A percentile compares a stretch with the other conserved stretches of the same genome.
phyloP scores from a whole-genome alignment of 2,329 filamentous ascomycete genomes.

The Penicillium digitatum region DNA sequence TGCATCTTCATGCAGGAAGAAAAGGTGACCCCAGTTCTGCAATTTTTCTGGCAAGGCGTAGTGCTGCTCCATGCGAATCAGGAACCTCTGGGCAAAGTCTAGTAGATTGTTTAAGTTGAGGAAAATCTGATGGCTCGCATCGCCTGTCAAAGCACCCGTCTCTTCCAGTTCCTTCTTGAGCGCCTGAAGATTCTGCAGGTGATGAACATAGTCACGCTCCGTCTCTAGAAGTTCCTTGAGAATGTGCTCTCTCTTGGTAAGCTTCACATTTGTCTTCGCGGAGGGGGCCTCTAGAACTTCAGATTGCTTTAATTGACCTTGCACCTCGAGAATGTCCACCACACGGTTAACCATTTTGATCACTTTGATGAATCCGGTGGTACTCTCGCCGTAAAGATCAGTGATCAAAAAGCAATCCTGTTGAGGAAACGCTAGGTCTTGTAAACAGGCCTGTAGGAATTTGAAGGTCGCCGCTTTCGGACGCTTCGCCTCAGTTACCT shows the following conservation, averaged over 20 bases:
- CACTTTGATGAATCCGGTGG: conserved; percentile 96
- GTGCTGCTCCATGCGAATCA: conserved; percentile 93
- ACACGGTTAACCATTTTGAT: conserved; percentile 90
- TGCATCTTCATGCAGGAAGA: conserved; percentile 75
- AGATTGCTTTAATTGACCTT: conserved; percentile 68
- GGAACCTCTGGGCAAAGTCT: conserved; percentile 90
- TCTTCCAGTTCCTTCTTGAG: conserved; percentile 88
- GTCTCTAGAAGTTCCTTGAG: conserved; percentile 89
- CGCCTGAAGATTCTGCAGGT: conserved; percentile 88
- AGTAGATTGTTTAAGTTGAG: conserved; percentile 91
- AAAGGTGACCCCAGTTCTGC: conserved; percentile 95
- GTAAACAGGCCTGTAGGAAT: conserved; percentile 84
- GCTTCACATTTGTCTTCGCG: conserved; percentile 50
- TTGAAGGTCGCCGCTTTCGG: conserved; percentile 87
- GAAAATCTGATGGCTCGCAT: conserved; percentile 91
- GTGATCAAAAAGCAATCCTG: conserved; percentile 87
- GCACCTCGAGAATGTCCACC: conserved; percentile 76
- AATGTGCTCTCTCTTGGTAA: conserved; percentile 78
- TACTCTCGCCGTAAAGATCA: conserved; percentile 89
- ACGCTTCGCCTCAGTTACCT: conserved; percentile 65
- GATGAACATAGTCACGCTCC: conserved; percentile 95
- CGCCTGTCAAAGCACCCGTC: conserved; percentile 80
- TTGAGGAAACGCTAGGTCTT: conserved; percentile 72
- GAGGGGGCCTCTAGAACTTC: conserved; percentile 47
- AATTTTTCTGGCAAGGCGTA: conserved; percentile 72